A percentile compares a stretch with the other conserved stretches of the same genome.
Conservation (phyloP, 2,329 filamentous ascomycete species). For the Cyclaneusma minus region DNA sequence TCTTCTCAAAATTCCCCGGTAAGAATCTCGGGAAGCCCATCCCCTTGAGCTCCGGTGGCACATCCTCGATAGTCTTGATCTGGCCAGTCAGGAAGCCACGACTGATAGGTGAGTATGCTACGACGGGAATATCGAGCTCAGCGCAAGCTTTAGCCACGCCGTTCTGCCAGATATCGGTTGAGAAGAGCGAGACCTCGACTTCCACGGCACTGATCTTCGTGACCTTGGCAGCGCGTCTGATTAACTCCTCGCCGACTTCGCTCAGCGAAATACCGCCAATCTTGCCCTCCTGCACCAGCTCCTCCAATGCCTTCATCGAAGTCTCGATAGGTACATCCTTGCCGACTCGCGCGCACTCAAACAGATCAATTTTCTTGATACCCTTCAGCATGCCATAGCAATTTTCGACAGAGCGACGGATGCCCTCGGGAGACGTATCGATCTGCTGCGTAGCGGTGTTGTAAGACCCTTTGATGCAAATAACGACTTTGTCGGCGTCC, state of each 20-base stretch:
- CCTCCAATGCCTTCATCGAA: constrained; percentile 17
- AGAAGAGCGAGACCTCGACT: constrained; percentile 27
- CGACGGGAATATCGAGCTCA: constrained; percentile 50
- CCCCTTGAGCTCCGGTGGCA: constrained; percentile 37
- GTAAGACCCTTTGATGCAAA: constrained; percentile 45
- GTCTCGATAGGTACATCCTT: constrained; percentile 24
- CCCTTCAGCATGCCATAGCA: constrained; percentile 31
- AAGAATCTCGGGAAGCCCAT: constrained; percentile 48
- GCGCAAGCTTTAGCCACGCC: constrained; percentile 32
- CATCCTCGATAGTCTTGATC: constrained; percentile 33
- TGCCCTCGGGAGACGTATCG: constrained; percentile 35
- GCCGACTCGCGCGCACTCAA: constrained; percentile 36
- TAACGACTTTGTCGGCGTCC: constrained; percentile 43
- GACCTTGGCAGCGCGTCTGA: constrained; percentile 23
- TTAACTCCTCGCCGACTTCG: constrained; percentile 25
- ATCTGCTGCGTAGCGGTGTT: constrained; percentile 21
- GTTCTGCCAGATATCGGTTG: constrained; percentile 20
- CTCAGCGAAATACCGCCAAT: constrained; percentile 27
- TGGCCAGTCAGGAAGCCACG: constrained; percentile 40
- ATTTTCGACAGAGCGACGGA: constrained; percentile 42
- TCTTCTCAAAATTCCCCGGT: constrained; percentile 44
- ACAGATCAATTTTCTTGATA: constrained; percentile 37
- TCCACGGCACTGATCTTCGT: constrained; percentile 29
- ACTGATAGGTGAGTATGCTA: constrained; percentile 60
- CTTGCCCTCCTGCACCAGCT: constrained; percentile 21